Evolutionary conservation across 345 rosid genomes (phyloP), one percentile per base, ranked within the genome.

Genomic region (Ricinus communis): DNA sequence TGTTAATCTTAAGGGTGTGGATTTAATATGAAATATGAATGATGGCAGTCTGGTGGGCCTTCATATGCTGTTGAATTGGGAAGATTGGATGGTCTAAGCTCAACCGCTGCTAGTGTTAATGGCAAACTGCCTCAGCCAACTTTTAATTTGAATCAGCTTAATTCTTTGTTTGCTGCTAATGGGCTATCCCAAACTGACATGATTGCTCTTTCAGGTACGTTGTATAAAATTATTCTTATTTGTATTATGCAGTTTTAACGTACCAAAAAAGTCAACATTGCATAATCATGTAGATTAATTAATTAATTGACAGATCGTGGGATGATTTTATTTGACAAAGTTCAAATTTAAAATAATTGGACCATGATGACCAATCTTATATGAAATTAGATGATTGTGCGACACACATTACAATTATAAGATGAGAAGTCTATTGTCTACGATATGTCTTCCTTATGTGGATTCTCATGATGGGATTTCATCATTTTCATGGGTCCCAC

Each of bases 161-260:
- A 86, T 62, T 14, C 82, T 27, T 72, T 89, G 89, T 93, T 93
- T 65, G 75, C 80, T 55, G 57, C 73, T 13, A 80, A 83, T 60
- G 90, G 91, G 21, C 91, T 93, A 61, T 33, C 72, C 65, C 98
- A 91, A 71, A 84, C 92, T 16, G 97, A 93, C 38, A 85, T 93
- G 97, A 77, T 93, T 22, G 98, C 98, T 1, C 81, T 93, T 43
- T 93, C 97, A 62, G 96, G 93, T 90, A 80, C 33, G 10, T 53
- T 24, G 21, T 53, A 33, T 33, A 33, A 6, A 2, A 33, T 33
- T 33, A 2, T 12, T 30, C 1, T 57, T 18, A 28, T 2, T 55
- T 57, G 15, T 57, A 30, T 28, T 60, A 33, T 43, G 47, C 5
- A 8, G 11, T 19, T 28, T 28, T 28, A 36, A 41, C 2, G 33